A percentile compares a stretch with the other conserved stretches of the same genome.
Conservation (phyloP, 2,329 filamentous ascomycete genomes). For the Fusarium denticulatum region DNA sequence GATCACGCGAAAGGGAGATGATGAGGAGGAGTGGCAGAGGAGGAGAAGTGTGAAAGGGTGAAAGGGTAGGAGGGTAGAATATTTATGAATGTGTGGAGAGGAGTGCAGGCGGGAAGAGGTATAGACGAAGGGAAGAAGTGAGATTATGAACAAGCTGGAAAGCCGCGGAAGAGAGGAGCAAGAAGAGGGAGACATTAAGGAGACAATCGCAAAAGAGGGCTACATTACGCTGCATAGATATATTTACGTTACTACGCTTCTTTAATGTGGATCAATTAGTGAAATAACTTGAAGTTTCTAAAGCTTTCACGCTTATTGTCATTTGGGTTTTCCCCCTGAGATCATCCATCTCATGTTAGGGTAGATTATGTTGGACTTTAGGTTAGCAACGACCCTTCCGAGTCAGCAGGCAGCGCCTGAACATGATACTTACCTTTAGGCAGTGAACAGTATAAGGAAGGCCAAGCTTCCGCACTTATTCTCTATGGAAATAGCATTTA, state of each 20-base stretch:
- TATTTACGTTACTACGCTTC: not conserved
- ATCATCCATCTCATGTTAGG: not conserved
- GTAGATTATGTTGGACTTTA: not conserved
- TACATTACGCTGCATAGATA: not conserved
- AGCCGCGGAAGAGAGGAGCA: not conserved
- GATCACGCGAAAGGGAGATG: rapidly evolving
- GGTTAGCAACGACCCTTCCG: not conserved
- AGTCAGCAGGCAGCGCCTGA: not conserved
- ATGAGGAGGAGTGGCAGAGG: not conserved
- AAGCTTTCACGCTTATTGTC: not conserved
- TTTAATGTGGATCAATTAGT: not conserved
- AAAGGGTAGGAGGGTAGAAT: not conserved
- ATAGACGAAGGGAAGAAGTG: not conserved
- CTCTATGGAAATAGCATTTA: not conserved
- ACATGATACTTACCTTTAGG: not conserved
- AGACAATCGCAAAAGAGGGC: not conserved
- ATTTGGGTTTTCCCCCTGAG: not conserved
- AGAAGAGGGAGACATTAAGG: not conserved
- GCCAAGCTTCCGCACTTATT: not conserved
- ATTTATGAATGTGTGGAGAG: not conserved
- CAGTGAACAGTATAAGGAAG: not conserved
- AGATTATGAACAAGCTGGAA: not conserved
- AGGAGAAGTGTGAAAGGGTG: not conserved
- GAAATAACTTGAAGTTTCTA: not conserved
- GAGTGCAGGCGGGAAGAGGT: not conserved